Evolutionary conservation across 2,329 filamentous ascomycete genomes (phyloP).

Genomic region (Lecanoromycetidae sp.): DNA sequence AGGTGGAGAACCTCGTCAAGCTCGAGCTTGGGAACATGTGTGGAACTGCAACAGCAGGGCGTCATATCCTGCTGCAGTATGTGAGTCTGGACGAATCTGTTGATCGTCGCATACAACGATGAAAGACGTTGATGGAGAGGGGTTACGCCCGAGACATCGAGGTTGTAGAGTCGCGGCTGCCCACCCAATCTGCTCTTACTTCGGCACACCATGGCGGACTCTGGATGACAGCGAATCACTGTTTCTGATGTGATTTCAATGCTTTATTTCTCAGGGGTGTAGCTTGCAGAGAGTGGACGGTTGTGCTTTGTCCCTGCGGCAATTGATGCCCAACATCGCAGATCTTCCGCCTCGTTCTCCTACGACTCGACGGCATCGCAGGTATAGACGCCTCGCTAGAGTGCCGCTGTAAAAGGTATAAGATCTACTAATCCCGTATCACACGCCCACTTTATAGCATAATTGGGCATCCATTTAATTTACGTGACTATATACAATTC

Average conservation of each 20-base stretch:
- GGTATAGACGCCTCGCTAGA: slow-evolving; percentile 8
- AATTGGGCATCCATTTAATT: not conserved
- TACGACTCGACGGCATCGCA: not conserved
- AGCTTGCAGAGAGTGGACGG: slow-evolving; percentile 8
- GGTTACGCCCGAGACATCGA: too few relatives aligned
- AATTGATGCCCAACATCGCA: slow-evolving; percentile 10
- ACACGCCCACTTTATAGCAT: not conserved
- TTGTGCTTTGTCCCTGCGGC: slow-evolving; percentile 1
- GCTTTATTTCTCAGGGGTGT: not conserved
- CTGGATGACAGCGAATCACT: not conserved
- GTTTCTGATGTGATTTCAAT: not conserved
- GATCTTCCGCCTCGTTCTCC: slow-evolving; percentile 2
- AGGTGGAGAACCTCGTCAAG: not conserved
- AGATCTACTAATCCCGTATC: slow-evolving; percentile 1
- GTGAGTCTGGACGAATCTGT: too few relatives aligned
- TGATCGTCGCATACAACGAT: too few relatives aligned
- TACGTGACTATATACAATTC: not conserved
- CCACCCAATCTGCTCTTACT: not conserved
- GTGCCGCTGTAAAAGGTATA: not conserved
- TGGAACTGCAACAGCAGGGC: too few relatives aligned
- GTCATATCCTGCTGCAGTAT: too few relatives aligned
- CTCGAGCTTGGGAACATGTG: too few relatives aligned
- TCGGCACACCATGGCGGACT: not conserved
- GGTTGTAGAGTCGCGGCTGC: not conserved
- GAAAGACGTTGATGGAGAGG: too few relatives aligned